Conservation (phyloP, 2,329 filamentous ascomycete genomes). For the Colletotrichum cereale region DNA sequence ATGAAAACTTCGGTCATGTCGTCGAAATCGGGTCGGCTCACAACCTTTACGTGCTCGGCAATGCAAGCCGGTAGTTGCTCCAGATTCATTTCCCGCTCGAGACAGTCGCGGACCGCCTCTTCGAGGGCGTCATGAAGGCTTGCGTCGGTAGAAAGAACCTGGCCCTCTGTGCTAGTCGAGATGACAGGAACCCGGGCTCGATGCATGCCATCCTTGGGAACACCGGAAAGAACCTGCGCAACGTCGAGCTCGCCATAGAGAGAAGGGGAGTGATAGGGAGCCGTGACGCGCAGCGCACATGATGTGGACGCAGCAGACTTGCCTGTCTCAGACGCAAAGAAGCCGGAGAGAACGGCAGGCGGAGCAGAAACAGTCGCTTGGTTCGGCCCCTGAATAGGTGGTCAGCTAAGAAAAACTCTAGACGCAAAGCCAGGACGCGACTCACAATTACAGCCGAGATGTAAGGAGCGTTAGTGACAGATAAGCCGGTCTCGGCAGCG, state of each 20-base stretch:
- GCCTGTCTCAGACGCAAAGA: not conserved
- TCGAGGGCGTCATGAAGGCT: not conserved
- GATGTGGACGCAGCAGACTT: conserved; percentile 2
- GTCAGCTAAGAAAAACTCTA: not conserved
- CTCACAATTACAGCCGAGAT: conserved; percentile 16
- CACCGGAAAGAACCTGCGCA: not conserved
- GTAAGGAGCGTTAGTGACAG: conserved; percentile 3
- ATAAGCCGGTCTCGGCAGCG: conserved; percentile 3
- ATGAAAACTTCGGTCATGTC: not conserved
- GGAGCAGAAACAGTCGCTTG: conserved; percentile 17
- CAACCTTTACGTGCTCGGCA: not conserved
- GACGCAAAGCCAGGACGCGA: not conserved
- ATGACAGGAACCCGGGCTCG: not conserved
- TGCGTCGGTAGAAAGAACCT: not conserved
- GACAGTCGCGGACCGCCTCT: conserved; percentile 10
- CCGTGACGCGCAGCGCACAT: not conserved
- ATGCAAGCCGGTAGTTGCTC: conserved; percentile 3
- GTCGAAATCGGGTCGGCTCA: not conserved
- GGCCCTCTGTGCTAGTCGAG: not conserved
- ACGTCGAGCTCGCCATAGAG: not conserved
- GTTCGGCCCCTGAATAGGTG: not conserved
- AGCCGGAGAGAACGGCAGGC: not conserved
- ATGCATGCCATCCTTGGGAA: not conserved
- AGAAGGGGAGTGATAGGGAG: not conserved
- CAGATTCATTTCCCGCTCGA: not conserved